Conservation (phyloP, 1,139 yeast species). For the Suhomyces wounanorum region DNA sequence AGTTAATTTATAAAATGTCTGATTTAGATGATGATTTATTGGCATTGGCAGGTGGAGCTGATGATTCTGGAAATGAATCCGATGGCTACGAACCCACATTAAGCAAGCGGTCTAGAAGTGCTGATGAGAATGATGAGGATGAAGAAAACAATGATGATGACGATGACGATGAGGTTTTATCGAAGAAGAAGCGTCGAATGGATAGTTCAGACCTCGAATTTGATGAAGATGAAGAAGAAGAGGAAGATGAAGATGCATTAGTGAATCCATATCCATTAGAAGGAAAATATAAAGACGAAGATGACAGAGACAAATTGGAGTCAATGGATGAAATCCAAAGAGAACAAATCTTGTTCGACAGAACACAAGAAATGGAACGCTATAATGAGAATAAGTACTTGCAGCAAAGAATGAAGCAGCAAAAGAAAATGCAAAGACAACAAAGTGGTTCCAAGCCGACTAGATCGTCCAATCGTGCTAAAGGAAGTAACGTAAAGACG, state of each 20-base stretch:
- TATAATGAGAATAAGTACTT: conserved; percentile 80
- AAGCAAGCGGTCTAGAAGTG: conserved; percentile 15
- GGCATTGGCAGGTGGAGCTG: conserved; percentile 83
- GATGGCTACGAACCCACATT: conserved; percentile 33
- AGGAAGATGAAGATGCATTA: conserved; percentile 40
- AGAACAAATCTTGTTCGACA: conserved; percentile 86
- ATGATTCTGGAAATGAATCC: conserved; percentile 29
- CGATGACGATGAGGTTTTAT: conserved; percentile 23
- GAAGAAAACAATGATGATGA: conserved; percentile 17
- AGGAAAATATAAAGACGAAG: conserved; percentile 84
- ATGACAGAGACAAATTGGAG: conserved; percentile 67
- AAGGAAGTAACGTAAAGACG: conserved; percentile 25
- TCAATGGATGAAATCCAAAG: conserved; percentile 88
- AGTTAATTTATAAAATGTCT: conserved; percentile 31
- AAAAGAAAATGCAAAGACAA: conserved; percentile 29
- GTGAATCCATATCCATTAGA: conserved; percentile 86
- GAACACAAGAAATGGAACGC: conserved; percentile 88
- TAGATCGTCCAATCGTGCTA: conserved; percentile 25
- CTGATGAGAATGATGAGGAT: conserved; percentile 17
- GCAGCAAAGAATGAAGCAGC: conserved; percentile 73
- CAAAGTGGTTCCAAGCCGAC: conserved; percentile 39
- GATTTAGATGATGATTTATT: conserved; percentile 88
- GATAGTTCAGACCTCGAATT: conserved; percentile 19
- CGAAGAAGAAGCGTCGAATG: conserved; percentile 19
- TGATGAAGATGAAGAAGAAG: conserved; percentile 42